These are phyloP conservation scores for Neurospora sp. DNA, from an alignment of 2,329 filamentous ascomycete genomes.

Conservation along the genomic window DNA sequence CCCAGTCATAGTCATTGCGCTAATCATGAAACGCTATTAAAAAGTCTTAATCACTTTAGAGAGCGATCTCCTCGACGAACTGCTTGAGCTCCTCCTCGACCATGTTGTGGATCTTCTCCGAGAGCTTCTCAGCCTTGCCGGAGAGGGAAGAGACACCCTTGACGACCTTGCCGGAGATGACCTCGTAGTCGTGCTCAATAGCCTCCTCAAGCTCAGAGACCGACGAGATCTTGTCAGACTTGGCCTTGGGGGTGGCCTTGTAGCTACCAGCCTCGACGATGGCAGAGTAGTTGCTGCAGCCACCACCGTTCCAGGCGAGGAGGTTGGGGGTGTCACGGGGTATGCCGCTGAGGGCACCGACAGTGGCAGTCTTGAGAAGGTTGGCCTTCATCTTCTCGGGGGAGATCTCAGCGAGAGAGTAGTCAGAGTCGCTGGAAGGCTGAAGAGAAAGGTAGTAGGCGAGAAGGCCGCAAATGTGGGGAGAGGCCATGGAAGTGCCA, in stretches of 20 bases:
- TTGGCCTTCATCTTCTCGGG: conserved; percentile 89
- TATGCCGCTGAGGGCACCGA: conserved; percentile 68
- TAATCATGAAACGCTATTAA: conserved; percentile 11
- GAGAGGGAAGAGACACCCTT: conserved; percentile 42
- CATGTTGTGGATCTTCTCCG: conserved; percentile 52
- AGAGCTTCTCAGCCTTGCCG: conserved; percentile 50
- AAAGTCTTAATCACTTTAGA: conserved; percentile 19
- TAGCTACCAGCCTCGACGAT: conserved; percentile 70
- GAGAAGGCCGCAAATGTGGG: conserved; percentile 89
- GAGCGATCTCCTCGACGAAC: conserved; percentile 43
- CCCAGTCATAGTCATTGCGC: conserved; percentile 9
- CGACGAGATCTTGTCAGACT: conserved; percentile 32
- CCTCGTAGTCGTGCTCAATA: conserved; percentile 51
- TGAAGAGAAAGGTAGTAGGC: conserved; percentile 98
- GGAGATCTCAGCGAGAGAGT: conserved; percentile 78
- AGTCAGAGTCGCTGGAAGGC: conserved; percentile 81
- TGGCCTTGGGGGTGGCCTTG: conserved; percentile 37
- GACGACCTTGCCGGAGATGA: conserved; percentile 46
- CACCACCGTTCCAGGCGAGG: conserved; percentile 98
- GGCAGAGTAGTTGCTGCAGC: conserved; percentile 78
- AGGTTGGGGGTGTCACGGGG: conserved; percentile 83
- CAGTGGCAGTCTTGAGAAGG: conserved; percentile 74
- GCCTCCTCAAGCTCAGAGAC: conserved; percentile 52
- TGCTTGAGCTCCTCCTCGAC: conserved; percentile 52
- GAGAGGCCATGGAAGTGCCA: conserved; percentile 97